Base-by-base conservation (phyloP, 139 green algal genomes). In the Chlamydomonas incerta region DNA sequence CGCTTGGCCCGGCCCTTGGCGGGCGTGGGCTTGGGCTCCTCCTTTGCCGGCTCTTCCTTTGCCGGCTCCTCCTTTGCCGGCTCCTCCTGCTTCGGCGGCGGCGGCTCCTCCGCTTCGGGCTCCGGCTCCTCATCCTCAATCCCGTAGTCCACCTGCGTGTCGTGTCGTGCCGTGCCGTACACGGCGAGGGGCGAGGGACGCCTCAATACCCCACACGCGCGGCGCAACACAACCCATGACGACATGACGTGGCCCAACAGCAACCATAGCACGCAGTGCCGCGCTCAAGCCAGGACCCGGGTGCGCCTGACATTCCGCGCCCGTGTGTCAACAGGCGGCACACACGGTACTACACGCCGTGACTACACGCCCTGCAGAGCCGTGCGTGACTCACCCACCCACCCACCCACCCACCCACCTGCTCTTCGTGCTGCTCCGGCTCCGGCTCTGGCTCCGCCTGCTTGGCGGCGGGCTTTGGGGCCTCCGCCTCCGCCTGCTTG, bases 131-230 rank as follows among this genome's bases (percentile, higher is more conserved):
- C 55, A 15, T 83, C 75, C 26, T 83, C 75, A 5, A 41, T 83
- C 10, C 75, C 75, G 41, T 83, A 83, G 65, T 83, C 75, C 35
- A 83, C 75, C 75, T 83, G 24, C 55, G 11, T 10, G 55, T 24
- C 41, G 8, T 8, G n/a, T n/a, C n/a, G n/a, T n/a, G n/a, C n/a
- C n/a, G n/a, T n/a, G n/a, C n/a, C n/a, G n/a, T n/a, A n/a, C n/a
- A n/a, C n/a, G n/a, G n/a, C n/a, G n/a, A n/a, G n/a, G n/a, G n/a
- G n/a, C n/a, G n/a, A n/a, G n/a, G n/a, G n/a, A n/a, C n/a, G n/a
- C n/a, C n/a, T n/a, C n/a, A n/a, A n/a, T n/a, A n/a, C n/a, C n/a
- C n/a, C n/a, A n/a, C n/a, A n/a, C n/a, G n/a, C n/a, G n/a, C n/a
- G n/a, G n/a, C n/a, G n/a, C n/a, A n/a, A n/a, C n/a, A n/a, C n/a